phyloP scores from a whole-genome alignment of 1,284 basidiomycete species.

The Abortiporus biennis region DNA sequence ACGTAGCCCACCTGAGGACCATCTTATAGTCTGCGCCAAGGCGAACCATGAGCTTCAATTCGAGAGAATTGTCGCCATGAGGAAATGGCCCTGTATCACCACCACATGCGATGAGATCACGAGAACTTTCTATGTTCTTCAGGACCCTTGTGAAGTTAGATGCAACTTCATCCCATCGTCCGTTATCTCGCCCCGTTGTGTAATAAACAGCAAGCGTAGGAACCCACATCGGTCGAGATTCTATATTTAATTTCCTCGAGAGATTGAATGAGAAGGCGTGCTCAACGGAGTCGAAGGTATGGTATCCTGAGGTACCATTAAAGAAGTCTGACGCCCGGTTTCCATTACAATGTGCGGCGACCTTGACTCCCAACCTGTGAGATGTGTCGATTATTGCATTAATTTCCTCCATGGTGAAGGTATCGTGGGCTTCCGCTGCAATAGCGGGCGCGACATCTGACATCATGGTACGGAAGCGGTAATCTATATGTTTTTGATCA shows the following conservation, averaged over 20 bases:
- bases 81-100: conserved; percentile 61
- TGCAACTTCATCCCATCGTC: conserved; percentile 34
- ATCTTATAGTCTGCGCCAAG: conserved; percentile 47
- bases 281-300: conserved; percentile 43
- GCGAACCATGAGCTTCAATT: conserved; percentile 54
- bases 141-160: conserved; percentile 42
- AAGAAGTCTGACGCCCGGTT: conserved; percentile 31
- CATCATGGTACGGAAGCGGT: conserved; percentile 41
- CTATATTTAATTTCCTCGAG: too few species aligned
- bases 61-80: conserved; percentile 56
- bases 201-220: conserved; percentile 56
- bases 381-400: conserved; percentile 45
- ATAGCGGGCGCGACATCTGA: conserved; percentile 31
- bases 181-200: conserved; percentile 20
- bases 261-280: conserved; percentile 28
- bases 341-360: conserved; percentile 51
- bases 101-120: conserved; percentile 59
- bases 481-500: conserved; percentile 37
- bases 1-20: conserved; percentile 55
- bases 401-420: conserved; percentile 45
- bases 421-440: conserved; percentile 28
- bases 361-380: conserved; percentile 48
- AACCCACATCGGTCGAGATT: conserved; percentile 32
- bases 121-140: conserved; percentile 47
- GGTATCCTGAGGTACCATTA: conserved; percentile 18